Evolutionary conservation across 2,329 filamentous ascomycete genomes (phyloP), one percentile per base, ranked within the genome.

Genomic region (Fusarium sp.): DNA sequence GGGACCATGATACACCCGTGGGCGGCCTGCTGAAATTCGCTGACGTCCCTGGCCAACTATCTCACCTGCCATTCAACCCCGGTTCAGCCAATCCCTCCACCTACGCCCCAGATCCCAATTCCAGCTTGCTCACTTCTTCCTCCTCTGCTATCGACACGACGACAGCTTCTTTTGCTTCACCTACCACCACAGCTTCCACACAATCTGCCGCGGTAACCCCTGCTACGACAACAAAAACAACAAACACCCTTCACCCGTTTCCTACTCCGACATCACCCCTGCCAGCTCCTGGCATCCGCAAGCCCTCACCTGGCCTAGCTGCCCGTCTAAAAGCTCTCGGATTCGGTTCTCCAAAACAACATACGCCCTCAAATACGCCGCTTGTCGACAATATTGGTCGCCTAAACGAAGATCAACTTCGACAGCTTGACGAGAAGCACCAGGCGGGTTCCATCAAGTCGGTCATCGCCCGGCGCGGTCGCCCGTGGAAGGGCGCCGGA

Each of bases 401-500:
- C 57, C 85, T 92, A 50, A 82, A 89, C 68, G 87, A 91, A 74
- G 81, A 87, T 64, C 88, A 91, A 69, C 81, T 92, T 54, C 84
- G 86, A 66, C 82, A 87, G 70, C 83, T 92, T 68, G 89, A 93
- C 77, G 80, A 85, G 65, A 84, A 85, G 57, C 87, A 90, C 72
- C 82, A 83, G 65, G 82, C 85, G 57, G 80, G 80, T 71, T 84
- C 83, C 21, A 63, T 72, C 72, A 64, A 71, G 71, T 61, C 79
- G 79, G 63, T 79, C 65, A 79, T 91, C 68, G 81, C 88, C 74
- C 83, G 88, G 71, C 83, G 88, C 70, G 89, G 89, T 72, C 86
- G 87, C 71, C 84, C 88, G 68, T 92, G 89, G 89, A 90, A 85
- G 78, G 87, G 86, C 73, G 82, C 84, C 72, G 83, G 84, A 72